These are phyloP conservation scores for Alternaria triticimaculans DNA, from an alignment of 2,329 filamentous ascomycete species.

Conservation along the genomic window DNA sequence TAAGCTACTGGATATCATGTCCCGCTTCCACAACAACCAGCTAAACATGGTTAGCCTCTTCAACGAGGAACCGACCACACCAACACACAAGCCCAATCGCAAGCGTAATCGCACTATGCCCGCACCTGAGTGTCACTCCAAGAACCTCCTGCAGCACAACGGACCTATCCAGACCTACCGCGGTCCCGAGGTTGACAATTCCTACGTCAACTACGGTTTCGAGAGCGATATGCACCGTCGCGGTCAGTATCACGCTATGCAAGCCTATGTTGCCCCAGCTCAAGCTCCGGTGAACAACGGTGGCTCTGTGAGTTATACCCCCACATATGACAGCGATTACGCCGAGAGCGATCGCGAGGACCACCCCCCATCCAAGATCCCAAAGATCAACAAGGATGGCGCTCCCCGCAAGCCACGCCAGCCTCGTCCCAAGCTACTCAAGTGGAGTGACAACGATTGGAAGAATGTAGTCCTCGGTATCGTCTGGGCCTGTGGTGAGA, in stretches of 20 bases:
- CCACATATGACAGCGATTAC: slow-evolving; percentile 16
- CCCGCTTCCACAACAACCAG: slow-evolving; percentile 17
- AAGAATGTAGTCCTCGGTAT: slow-evolving; percentile 36
- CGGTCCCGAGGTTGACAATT: not conserved
- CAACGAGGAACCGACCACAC: not conserved
- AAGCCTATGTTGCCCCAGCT: not conserved
- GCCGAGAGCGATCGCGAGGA: slow-evolving; percentile 22
- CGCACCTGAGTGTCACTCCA: not conserved
- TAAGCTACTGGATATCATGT: slow-evolving; percentile 11
- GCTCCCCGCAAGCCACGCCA: slow-evolving; percentile 36
- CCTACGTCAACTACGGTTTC: not conserved
- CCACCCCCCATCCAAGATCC: slow-evolving; percentile 15
- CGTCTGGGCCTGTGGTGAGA: slow-evolving; percentile 41
- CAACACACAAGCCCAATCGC: not conserved
- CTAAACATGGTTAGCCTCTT: slow-evolving; percentile 18
- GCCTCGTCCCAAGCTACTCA: slow-evolving; percentile 37
- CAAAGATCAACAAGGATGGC: slow-evolving; percentile 39
- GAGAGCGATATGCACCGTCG: not conserved
- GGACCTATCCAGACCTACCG: not conserved
- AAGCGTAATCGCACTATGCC: not conserved
- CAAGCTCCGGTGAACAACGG: not conserved
- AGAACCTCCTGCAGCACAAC: not conserved
- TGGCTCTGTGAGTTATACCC: slow-evolving; percentile 19
- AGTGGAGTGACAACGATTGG: slow-evolving; percentile 42
- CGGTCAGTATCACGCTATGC: not conserved